These are phyloP conservation scores for Entomortierella lignicola DNA, from an alignment of 192 early-diverging fungal genomes.

Conservation along the genomic window DNA sequence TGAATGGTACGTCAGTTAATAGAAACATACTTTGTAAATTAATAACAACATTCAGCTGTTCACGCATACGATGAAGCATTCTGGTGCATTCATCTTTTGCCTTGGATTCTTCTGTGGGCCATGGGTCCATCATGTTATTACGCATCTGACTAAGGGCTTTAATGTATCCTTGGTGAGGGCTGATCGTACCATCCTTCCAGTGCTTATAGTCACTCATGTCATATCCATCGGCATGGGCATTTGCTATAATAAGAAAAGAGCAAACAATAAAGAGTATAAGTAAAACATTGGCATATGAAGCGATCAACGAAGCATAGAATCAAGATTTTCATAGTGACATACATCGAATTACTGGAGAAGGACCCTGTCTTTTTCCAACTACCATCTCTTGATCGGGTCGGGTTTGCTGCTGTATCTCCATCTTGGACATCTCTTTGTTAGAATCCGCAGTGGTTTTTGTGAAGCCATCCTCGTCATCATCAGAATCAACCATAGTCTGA, in stretches of 20 bases:
- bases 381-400: conserved; percentile 14
- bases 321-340: neutral
- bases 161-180: conserved; percentile 24
- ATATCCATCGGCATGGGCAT: conserved; percentile 43
- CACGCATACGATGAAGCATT: conserved; percentile 47
- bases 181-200: conserved; percentile 40
- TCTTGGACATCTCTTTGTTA: neutral
- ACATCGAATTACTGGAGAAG: conserved; percentile 16
- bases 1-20: neutral
- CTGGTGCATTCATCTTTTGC: conserved; percentile 47
- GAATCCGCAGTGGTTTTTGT: neutral
- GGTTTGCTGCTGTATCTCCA: neutral
- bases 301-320: no score
- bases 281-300: no score
- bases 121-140: conserved; percentile 27
- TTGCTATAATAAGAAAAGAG: conserved; percentile 10
- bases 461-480: neutral
- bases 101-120: conserved; percentile 30
- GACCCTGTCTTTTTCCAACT: conserved; percentile 14
- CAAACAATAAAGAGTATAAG: neutral
- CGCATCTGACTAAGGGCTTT: conserved; percentile 15
- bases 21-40: conserved; percentile 41
- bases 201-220: conserved; percentile 38
- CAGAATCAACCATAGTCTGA: neutral
- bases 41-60: conserved; percentile 51